These are phyloP conservation scores for Lithocarpus polystachyus DNA, from an alignment of 306 rosid genomes.

Conservation along the genomic window DNA sequence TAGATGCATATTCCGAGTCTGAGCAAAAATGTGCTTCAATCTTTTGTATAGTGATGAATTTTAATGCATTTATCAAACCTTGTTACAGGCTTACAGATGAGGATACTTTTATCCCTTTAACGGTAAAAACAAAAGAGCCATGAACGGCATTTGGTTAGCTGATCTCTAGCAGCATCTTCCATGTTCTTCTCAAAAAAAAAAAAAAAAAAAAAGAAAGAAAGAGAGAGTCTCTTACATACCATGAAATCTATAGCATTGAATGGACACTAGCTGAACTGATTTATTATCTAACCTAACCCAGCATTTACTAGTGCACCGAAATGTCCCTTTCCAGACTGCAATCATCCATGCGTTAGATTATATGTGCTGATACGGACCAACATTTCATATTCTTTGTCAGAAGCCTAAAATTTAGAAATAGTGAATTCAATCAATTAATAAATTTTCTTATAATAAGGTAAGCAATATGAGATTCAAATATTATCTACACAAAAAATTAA, in stretches of 20 bases:
- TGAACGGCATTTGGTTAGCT: not conserved
- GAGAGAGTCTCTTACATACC: not conserved
- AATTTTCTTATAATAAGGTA: no score
- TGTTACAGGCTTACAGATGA: not conserved
- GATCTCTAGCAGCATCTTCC: no score
- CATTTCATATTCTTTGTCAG: not conserved
- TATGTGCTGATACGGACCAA: not conserved
- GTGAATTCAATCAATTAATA: fast-evolving
- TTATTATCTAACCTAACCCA: constrained; percentile 13
- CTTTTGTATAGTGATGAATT: not conserved
- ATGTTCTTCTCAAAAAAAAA: no score
- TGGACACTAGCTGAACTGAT: constrained; percentile 1
- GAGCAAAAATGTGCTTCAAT: no score
- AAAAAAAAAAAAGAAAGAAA: no score
- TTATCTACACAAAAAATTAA: fast-evolving
- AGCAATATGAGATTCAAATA: no score
- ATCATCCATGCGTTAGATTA: constrained; percentile 1
- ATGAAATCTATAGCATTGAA: constrained; percentile 3
- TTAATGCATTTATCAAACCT: not conserved
- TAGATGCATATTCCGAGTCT: no score
- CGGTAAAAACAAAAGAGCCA: not conserved
- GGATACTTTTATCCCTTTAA: not conserved
- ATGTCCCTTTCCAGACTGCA: not conserved
- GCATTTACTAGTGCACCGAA: constrained; percentile 3
- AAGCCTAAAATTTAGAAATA: not conserved